Percentiles rank a stretch among this genome's conserved stretches.
phyloP scores from a whole-genome alignment of 495 filamentous ascomycete genomes.

The Haplographium delicatum region DNA sequence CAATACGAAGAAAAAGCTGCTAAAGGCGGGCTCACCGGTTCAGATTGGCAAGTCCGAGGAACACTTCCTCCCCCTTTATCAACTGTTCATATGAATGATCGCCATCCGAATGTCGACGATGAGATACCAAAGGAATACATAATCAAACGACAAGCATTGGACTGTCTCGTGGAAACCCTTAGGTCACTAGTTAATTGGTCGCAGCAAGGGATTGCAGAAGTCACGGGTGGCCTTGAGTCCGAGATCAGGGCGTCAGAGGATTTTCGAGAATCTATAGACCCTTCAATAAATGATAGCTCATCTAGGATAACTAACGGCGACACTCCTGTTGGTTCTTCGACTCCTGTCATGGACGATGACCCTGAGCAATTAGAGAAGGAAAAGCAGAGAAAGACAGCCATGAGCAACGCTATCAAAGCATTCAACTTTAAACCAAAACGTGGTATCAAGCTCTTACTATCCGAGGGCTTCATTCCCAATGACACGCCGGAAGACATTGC shows the following conservation, averaged over 20 bases:
- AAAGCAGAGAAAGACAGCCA: conserved; percentile 88
- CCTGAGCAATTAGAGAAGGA: conserved; percentile 86
- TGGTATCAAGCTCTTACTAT: conserved; percentile 76
- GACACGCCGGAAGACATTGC: conserved; percentile 78
- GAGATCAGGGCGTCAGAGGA: conserved; percentile 69
- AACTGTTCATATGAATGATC: conserved; percentile 59
- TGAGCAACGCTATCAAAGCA: conserved; percentile 79
- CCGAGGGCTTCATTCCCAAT: conserved; percentile 79
- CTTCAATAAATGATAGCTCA: conserved; percentile 39
- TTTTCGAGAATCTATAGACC: conserved; percentile 76
- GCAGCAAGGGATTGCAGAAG: conserved; percentile 64
- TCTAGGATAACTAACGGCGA: conserved; percentile 48
- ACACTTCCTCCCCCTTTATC: conserved; percentile 81
- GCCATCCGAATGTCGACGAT: conserved; percentile 52
- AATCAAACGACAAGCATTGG: conserved; percentile 81
- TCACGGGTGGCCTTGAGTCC: conserved; percentile 41
- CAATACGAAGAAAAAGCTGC: conserved; percentile 72
- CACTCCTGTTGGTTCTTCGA: conserved; percentile 61
- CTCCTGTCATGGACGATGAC: conserved; percentile 79
- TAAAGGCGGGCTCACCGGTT: conserved; percentile 48
- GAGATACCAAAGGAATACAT: conserved; percentile 79
- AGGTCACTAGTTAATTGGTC: conserved; percentile 92
- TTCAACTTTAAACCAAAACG: conserved; percentile 99
- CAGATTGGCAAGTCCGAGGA: conserved; percentile 80
- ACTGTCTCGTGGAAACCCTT: conserved; percentile 81